Conservation (phyloP, 106 monocot species). For the Acanthochlamys bracteata region DNA sequence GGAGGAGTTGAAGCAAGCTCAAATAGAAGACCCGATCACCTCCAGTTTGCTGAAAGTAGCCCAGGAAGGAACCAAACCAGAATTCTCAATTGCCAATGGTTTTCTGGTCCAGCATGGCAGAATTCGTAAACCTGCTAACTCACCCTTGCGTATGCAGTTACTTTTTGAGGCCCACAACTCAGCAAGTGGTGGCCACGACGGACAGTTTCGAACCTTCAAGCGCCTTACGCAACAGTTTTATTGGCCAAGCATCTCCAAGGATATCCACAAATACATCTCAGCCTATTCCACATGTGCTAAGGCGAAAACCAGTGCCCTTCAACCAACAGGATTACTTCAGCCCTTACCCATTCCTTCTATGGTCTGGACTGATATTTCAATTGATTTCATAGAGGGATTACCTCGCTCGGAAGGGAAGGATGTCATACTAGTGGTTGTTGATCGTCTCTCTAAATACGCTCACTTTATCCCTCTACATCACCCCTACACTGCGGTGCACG, state of each 20-base stretch:
- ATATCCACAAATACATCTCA: neutral
- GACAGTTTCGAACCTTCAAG: neutral
- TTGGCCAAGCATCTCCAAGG: neutral
- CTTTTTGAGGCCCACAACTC: neutral
- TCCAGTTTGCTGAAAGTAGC: too few species aligned
- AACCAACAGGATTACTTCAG: neutral
- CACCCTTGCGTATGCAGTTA: neutral
- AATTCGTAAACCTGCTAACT: neutral
- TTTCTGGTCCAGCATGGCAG: too few species aligned
- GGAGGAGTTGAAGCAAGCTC: neutral
- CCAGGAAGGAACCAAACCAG: too few species aligned
- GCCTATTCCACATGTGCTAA: neutral
- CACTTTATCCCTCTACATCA: neutral
- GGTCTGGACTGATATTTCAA: constrained; percentile 2
- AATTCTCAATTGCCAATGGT: too few species aligned
- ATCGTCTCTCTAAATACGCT: neutral
- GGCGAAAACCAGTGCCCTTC: neutral
- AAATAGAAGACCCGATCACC: neutral
- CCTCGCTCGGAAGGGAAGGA: neutral
- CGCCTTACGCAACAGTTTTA: neutral
- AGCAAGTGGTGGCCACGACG: neutral
- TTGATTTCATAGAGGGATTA: constrained; percentile 5
- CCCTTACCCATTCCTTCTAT: neutral
- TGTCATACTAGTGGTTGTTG: neutral
- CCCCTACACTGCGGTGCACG: neutral